Evolutionary conservation across 306 rosid genomes (phyloP).

Genomic region (Cucumis hystrix): DNA sequence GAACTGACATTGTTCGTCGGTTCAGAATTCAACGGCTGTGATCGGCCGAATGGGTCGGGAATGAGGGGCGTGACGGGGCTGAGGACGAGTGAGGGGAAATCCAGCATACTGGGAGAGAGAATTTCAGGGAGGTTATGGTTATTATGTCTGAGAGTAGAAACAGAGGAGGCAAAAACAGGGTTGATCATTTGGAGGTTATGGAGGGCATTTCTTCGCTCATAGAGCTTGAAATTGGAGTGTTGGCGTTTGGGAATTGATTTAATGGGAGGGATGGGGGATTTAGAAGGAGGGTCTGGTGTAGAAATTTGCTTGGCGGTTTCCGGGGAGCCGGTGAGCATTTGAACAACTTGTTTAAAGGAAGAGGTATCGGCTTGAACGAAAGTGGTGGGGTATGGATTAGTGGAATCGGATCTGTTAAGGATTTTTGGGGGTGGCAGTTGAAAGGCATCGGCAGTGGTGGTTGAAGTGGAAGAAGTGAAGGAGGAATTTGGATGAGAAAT

Average conservation of each 20-base stretch:
- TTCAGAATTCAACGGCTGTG: conserved; percentile 16
- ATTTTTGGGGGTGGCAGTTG: conserved; percentile 26
- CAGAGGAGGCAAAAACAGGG: conserved; percentile 28
- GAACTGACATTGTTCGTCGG: conserved; percentile 10
- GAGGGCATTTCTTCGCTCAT: conserved; percentile 65
- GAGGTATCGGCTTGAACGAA: conserved; percentile 84
- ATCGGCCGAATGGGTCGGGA: conserved; percentile 71
- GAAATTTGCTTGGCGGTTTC: conserved; percentile 53
- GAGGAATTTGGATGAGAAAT: conserved; percentile 28
- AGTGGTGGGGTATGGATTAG: conserved; percentile 83
- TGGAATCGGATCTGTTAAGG: conserved; percentile 73
- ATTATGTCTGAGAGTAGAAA: conserved; percentile 17
- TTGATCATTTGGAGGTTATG: conserved; percentile 47
- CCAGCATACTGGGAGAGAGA: conserved; percentile 83
- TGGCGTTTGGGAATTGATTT: conserved; percentile 50
- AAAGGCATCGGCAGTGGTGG: conserved; percentile 7
- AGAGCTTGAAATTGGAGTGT: conserved; percentile 64
- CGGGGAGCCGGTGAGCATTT: conserved; percentile 94
- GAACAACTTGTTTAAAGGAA: conserved; percentile 91
- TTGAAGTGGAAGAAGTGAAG: conserved; percentile 20
- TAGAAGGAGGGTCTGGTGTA: conserved; percentile 6
- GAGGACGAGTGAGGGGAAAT: conserved; percentile 62
- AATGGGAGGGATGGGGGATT: conserved; percentile 53
- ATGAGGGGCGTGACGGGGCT: conserved; percentile 87
- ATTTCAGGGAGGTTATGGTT: conserved; percentile 28